Evolutionary conservation across 805 yeast genomes (phyloP), one percentile per base, ranked within the genome.

Genomic region (Metschnikowia shivogae): DNA sequence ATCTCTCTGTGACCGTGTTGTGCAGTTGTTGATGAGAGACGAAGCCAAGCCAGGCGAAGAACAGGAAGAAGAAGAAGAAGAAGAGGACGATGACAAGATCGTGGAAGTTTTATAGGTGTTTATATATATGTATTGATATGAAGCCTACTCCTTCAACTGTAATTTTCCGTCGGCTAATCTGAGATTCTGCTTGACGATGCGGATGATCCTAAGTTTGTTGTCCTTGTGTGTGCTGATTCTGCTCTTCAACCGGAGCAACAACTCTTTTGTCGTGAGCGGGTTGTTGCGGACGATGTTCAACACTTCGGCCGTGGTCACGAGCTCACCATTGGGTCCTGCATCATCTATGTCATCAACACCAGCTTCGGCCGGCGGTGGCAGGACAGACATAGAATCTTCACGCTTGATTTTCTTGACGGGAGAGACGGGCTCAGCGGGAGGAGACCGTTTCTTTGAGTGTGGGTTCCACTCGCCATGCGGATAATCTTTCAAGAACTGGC

Each of bases 11-110:
- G 95, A 89, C 55, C 77, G 93, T 61, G 64, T 86, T 34, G 99
- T 90, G 19, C 92, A 92, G 62, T 78, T 89, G 81, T 73, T 92
- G 52, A 86, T 86, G 93, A 81, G 97, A 72, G 97, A 92, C 59
- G 97, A 90, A 27, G 42, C 34, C 4, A 76, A 79, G 30, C 66
- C 65, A 27, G 61, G 56, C 3, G 68, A 61, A 6, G 50, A 43
- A 9, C 65, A 56, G 6, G 58, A 44, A 5, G 74, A 66, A 35
- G 69, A 71, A 14, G 80, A 77, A 41, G 82, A 80, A 45, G 72
- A 62, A n/a, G 71, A 69, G 20, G 74, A 72, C 29, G 72, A 68
- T 48, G 78, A 76, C 44, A 68, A 72, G 50, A 73, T 81, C 36
- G 74, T 73, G 6, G 86, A 81, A 55, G 71, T 81, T 42, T 55